Conservation (phyloP, 768 basidiomycete genomes). For the Harrya chromipes region DNA sequence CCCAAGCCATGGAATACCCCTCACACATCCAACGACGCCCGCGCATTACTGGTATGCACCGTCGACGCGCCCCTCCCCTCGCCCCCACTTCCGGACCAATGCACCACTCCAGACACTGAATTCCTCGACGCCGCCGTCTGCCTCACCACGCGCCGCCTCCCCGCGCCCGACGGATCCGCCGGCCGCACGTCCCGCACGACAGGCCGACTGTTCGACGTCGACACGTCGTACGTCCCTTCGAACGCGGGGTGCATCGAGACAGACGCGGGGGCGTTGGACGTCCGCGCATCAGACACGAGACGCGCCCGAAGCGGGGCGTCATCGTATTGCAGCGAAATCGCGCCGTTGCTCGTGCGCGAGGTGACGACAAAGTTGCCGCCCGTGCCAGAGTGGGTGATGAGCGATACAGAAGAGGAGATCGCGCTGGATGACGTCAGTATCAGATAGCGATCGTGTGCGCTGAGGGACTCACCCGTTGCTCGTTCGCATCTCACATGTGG, state of each 20-base stretch:
- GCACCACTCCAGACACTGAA: constrained; percentile 10
- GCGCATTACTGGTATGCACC: constrained; percentile 23
- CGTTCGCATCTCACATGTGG: constrained; percentile 19
- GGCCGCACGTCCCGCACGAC: constrained; percentile 9
- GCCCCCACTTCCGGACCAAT: constrained; percentile 11
- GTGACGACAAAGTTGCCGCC: constrained; percentile 33
- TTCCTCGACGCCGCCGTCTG: background rate
- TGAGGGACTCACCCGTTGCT: constrained; percentile 20
- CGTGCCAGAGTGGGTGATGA: constrained; percentile 26
- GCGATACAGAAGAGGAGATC: constrained; percentile 19
- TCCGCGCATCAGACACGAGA: constrained; percentile 32
- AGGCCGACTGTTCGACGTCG: constrained; percentile 22
- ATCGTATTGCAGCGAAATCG: constrained; percentile 25
- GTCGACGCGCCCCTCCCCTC: background rate
- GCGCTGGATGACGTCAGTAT: constrained; percentile 3
- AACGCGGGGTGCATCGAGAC: constrained; percentile 34
- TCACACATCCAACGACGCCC: constrained; percentile 21
- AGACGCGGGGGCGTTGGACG: constrained; percentile 32
- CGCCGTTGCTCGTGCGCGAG: constrained; percentile 34
- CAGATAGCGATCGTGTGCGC: too few species aligned
- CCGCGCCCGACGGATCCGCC: constrained; percentile 31
- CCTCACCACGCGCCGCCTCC: constrained; percentile 26
- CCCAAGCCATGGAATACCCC: too few species aligned
- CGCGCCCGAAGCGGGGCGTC: constrained; percentile 28
- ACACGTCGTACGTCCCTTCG: constrained; percentile 38